Evolutionary conservation across 441 rosid species (phyloP).

Genomic region (Biscutella laevigata): DNA sequence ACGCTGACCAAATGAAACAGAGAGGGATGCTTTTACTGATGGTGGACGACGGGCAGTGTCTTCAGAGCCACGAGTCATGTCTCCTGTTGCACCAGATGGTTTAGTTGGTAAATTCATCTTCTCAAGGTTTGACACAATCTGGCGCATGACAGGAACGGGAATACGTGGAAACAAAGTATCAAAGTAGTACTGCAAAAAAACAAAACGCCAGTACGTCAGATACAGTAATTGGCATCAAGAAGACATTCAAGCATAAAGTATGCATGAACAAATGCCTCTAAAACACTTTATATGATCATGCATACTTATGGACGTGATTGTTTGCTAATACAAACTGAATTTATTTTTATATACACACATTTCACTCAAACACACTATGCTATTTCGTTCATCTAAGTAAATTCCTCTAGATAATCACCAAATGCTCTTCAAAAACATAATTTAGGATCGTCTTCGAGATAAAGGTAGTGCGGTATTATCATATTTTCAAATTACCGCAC

Average conservation of each 20-base stretch:
- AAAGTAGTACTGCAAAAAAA: conserved; percentile 72
- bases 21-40: conserved; percentile 98
- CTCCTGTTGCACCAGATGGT: conserved; percentile 81
- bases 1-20: conserved; percentile 98
- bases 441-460: not conserved
- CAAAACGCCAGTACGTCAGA: not conserved
- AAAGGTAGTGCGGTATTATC: not conserved
- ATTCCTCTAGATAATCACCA: not conserved
- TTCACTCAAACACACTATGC: not conserved
- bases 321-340: not conserved
- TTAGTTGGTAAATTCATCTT: conserved; percentile 82
- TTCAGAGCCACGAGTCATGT: conserved; percentile 76
- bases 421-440: not conserved
- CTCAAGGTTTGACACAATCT: conserved; percentile 70
- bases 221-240: not conserved
- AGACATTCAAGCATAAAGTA: not conserved
- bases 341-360: not conserved
- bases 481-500: not conserved
- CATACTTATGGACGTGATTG: not conserved
- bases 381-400: not conserved
- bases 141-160: conserved; percentile 92
- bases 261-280: not conserved
- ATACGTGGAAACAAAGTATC: conserved; percentile 95
- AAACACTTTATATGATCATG: not conserved
- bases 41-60: conserved; percentile 98